phyloP scores from a whole-genome alignment of 805 yeast genomes.

The Schwanniomyces sp. region DNA sequence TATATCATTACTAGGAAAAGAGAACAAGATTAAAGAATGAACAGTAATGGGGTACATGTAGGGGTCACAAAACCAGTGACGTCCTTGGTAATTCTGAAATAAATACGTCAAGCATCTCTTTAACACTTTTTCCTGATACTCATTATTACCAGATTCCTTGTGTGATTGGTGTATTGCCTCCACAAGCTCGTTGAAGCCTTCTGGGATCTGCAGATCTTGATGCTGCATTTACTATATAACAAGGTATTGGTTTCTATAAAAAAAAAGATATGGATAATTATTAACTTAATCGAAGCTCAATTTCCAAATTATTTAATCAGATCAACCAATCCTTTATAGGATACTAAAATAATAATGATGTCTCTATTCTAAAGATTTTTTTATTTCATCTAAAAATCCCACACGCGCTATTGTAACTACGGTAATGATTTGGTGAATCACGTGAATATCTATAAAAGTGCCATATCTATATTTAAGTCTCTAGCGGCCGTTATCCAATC shows the following conservation, averaged over 20 bases:
- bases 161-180: conserved; percentile 23
- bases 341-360: neutral
- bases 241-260: neutral
- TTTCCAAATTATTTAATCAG: neutral
- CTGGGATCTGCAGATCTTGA: conserved; percentile 9
- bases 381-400: neutral
- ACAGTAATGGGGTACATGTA: conserved; percentile 47
- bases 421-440: neutral
- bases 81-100: conserved; percentile 11
- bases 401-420: neutral
- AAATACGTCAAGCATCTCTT: conserved; percentile 23
- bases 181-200: conserved; percentile 22
- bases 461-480: conserved; percentile 41
- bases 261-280: neutral
- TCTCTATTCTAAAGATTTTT: neutral
- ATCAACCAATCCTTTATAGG: neutral
- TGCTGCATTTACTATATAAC: neutral
- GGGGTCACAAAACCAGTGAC: conserved; percentile 61
- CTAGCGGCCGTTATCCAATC: conserved; percentile 53
- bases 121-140: conserved; percentile 26
- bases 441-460: conserved; percentile 32
- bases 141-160: conserved; percentile 23
- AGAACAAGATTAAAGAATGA: conserved; percentile 58
- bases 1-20: conserved; percentile 53
- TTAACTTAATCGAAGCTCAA: neutral